Conservation (phyloP, 2,329 filamentous ascomycete species). For the Aspergillus vadensis region DNA sequence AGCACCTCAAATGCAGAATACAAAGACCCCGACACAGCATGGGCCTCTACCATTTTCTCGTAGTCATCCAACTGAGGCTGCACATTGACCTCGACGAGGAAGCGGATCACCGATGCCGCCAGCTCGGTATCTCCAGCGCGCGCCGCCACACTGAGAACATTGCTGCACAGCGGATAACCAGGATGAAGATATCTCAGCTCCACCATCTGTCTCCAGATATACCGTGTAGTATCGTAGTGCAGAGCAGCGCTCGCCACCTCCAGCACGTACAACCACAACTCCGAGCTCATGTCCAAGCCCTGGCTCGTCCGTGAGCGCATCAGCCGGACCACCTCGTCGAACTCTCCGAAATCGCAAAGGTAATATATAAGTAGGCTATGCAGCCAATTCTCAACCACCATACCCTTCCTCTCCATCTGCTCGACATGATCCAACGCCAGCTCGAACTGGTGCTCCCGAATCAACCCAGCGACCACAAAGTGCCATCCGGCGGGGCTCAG, state of each 20-base stretch:
- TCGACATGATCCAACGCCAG: slow-evolving; percentile 72
- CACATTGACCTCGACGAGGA: slow-evolving; percentile 61
- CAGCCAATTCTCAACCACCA: slow-evolving; percentile 68
- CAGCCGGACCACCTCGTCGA: slow-evolving; percentile 74
- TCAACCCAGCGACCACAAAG: slow-evolving; percentile 69
- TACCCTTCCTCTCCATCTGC: slow-evolving; percentile 60
- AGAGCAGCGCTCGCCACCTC: slow-evolving; percentile 68
- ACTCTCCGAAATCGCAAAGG: slow-evolving; percentile 70
- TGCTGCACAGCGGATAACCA: slow-evolving; percentile 64
- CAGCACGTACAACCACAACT: slow-evolving; percentile 71
- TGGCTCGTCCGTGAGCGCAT: slow-evolving; percentile 60
- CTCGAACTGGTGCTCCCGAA: slow-evolving; percentile 82
- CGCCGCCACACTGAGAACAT: slow-evolving; percentile 72
- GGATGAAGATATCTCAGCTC: slow-evolving; percentile 61
- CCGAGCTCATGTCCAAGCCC: slow-evolving; percentile 51
- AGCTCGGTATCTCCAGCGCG: slow-evolving; percentile 67
- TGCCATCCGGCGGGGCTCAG: slow-evolving; percentile 65
- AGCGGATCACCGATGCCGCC: slow-evolving; percentile 69
- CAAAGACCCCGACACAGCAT: slow-evolving; percentile 63
- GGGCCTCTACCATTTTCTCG: slow-evolving; percentile 74
- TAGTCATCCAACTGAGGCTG: slow-evolving; percentile 69
- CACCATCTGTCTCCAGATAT: slow-evolving; percentile 72
- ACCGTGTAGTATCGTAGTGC: slow-evolving; percentile 65
- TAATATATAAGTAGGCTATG: slow-evolving; percentile 75
- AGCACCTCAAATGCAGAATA: slow-evolving; percentile 68